Conservation (phyloP, 768 basidiomycete species). For the Hirschioporus abietinus region DNA sequence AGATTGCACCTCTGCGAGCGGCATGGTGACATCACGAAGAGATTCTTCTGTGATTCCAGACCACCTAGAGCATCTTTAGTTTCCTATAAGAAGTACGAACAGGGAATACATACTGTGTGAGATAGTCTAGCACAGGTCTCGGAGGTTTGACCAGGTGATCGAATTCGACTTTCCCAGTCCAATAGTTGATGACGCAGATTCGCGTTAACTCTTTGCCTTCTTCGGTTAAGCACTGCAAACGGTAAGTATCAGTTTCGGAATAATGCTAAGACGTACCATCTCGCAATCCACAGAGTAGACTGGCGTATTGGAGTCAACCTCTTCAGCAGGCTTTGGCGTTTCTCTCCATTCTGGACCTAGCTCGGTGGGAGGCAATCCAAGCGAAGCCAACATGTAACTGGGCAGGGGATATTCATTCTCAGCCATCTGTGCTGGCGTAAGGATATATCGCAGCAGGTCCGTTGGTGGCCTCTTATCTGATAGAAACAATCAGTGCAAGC, state of each 20-base stretch:
- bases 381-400: slow-evolving; percentile 73
- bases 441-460: slow-evolving; percentile 64
- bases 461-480: slow-evolving; percentile 21
- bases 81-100: not conserved
- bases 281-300: slow-evolving; percentile 94
- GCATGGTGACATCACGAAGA: slow-evolving; percentile 66
- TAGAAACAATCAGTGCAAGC: not conserved
- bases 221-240: slow-evolving; percentile 75
- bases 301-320: slow-evolving; percentile 28
- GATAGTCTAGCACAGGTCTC: slow-evolving; percentile 82
- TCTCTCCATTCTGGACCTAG: slow-evolving; percentile 76
- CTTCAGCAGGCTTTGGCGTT: slow-evolving; percentile 48
- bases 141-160: slow-evolving; percentile 88
- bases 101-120: slow-evolving; percentile 61
- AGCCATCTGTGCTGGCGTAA: slow-evolving; percentile 82
- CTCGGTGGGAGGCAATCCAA: slow-evolving; percentile 25
- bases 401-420: slow-evolving; percentile 93
- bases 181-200: slow-evolving; percentile 77
- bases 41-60: slow-evolving; percentile 86
- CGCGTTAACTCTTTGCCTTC: slow-evolving; percentile 88
- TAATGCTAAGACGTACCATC: slow-evolving; percentile 52
- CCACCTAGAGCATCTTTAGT: slow-evolving; percentile 51
- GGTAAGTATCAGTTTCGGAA: not conserved
- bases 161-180: slow-evolving; percentile 67
- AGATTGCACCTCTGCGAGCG: slow-evolving; percentile 71